Evolutionary conservation across 345 rosid species (phyloP), one percentile per base, ranked within the genome.

Genomic region (Cardamine chenopodiifolia): DNA sequence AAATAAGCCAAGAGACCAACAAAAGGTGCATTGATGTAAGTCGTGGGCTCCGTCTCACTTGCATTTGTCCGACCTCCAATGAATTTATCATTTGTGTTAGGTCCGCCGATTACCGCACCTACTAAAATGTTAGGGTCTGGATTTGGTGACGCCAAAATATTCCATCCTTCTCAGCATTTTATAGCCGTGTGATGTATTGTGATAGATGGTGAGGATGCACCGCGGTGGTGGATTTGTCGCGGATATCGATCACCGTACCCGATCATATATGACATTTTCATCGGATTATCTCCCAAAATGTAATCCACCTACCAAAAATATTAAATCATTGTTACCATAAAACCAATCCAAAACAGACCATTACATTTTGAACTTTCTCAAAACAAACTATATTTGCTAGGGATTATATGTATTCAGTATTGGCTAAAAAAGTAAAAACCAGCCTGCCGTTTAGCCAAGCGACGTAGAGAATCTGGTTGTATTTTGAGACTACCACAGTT

Each of bases 91-190:
- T 90, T 90, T 15, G 79, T 80, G 1, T 79, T 73, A 0, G 99
- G 99, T 4, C 99, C 98, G 6, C 99, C 99, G 5, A 90, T 89
- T 3, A 95, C 70, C 2, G 99, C 99, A 20, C 97, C 99, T 5
- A 82, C 78, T 0, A 84, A 68, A 12, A 86, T 58, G 79, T 92
- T 95, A 0, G 96, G 94, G 53, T 92, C 82, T 2, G 98, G 86
- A 57, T 80, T 71, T 0, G 86, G 56, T 1, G 96, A 89, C 18
- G 80, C 79, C 20, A 85, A 95, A 49, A 86, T 85, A 34, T 62
- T 19, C 4, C 97, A 84, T 22, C 97, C 98, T 47, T 82, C 80
- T 54, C 68, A 62, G 73, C 98, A 95, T 0, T 86, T 83, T 0
- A 92, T 78, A 22, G 82, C 47, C 0, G 50, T 79, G 6, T 90